These are phyloP conservation scores for Curvularia hawaiiensis DNA, from an alignment of 2,329 filamentous ascomycete species.

Conservation along the genomic window DNA sequence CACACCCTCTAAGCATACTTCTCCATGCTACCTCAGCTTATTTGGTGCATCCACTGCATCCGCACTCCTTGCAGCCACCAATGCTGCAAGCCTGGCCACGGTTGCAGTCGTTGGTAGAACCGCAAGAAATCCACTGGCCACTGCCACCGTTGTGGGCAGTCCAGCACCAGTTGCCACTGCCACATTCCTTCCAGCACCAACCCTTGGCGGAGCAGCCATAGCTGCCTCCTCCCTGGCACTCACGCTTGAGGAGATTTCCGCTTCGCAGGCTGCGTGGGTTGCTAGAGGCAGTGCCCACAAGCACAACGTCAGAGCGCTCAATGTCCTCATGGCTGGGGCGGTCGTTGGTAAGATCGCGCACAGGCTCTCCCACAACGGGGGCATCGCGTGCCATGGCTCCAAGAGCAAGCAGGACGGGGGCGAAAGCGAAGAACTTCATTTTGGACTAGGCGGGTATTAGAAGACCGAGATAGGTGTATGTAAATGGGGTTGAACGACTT, in stretches of 20 bases:
- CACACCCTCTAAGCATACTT: neutral
- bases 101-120: constrained; percentile 2
- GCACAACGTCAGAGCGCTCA: constrained; percentile 7
- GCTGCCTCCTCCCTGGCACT: constrained; percentile 5
- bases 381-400: neutral
- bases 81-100: constrained; percentile 8
- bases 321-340: constrained; percentile 8
- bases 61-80: constrained; percentile 5
- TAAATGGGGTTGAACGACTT: neutral
- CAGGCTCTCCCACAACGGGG: constrained; percentile 7
- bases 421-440: constrained; percentile 11
- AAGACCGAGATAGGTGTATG: neutral
- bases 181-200: constrained; percentile 12
- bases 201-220: constrained; percentile 10
- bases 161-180: constrained; percentile 10
- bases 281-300: constrained; percentile 1
- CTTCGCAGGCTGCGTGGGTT: constrained; percentile 7
- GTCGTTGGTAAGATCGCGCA: constrained; percentile 5
- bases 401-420: constrained; percentile 6
- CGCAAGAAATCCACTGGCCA: constrained; percentile 11
- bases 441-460: constrained; percentile 1
- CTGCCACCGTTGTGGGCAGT: constrained; percentile 9
- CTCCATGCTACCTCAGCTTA: constrained; percentile 1
- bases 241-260: constrained; percentile 10
- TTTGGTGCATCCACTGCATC: constrained; percentile 12